These are phyloP conservation scores for Trypanosoma theileri DNA, from an alignment of 208 protist genomes.

Conservation along the genomic window DNA sequence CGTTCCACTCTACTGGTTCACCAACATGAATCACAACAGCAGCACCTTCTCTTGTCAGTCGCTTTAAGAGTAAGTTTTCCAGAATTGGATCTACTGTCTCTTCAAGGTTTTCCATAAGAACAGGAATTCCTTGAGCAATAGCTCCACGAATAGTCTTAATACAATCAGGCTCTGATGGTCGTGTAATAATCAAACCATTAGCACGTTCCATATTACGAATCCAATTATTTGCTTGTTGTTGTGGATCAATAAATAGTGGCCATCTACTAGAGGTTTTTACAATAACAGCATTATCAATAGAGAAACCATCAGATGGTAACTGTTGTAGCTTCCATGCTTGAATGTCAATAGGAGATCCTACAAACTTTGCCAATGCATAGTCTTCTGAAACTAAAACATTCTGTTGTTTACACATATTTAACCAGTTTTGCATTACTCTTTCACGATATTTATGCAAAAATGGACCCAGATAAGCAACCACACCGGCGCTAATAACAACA, in stretches of 20 bases:
- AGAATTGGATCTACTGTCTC: constrained; percentile 97
- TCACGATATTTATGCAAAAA: constrained; percentile 94
- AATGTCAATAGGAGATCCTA: constrained; percentile 89
- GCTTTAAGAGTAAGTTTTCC: constrained; percentile 96
- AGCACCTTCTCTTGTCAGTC: constrained; percentile 90
- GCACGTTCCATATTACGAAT: constrained; percentile 92
- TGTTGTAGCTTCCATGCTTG: constrained; percentile 93
- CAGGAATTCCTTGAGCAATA: constrained; percentile 91
- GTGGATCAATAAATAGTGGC: constrained; percentile 93
- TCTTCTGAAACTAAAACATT: constrained; percentile 80
- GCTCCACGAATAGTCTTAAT: constrained; percentile 89
- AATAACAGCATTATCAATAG: constrained; percentile 94
- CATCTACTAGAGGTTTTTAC: constrained; percentile 90
- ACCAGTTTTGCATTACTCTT: constrained; percentile 70
- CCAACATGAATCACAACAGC: constrained; percentile 94
- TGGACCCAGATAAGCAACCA: constrained; percentile 96
- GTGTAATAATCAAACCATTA: constrained; percentile 80
- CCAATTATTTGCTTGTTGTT: constrained; percentile 95
- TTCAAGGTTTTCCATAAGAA: constrained; percentile 96
- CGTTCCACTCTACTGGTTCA: constrained; percentile 96
- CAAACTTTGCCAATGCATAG: constrained; percentile 87
- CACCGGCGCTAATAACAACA: constrained; percentile 92
- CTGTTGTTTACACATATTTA: constrained; percentile 61
- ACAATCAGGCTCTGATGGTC: constrained; percentile 82
- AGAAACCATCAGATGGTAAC: constrained; percentile 91